These are phyloP conservation scores for Tricholoma terreum DNA, from an alignment of 768 basidiomycete species.

Conservation along the genomic window DNA sequence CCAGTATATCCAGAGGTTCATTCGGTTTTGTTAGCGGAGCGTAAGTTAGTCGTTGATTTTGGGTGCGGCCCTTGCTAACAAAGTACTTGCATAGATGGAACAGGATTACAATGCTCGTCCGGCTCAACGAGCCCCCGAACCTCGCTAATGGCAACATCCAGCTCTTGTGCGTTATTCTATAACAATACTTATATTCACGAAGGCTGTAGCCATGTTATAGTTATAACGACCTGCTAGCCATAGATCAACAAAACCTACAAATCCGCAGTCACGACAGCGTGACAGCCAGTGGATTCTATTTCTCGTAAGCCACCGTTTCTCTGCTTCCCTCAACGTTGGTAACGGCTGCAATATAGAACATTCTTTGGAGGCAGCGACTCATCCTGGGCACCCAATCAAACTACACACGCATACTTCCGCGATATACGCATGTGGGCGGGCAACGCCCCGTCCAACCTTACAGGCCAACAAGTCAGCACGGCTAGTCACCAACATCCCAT, in stretches of 20 bases:
- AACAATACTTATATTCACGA: neutral
- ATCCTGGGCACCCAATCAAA: slow-evolving; percentile 68
- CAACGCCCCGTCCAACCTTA: slow-evolving; percentile 45
- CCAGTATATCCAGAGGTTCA: slow-evolving; percentile 66
- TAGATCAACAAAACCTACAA: slow-evolving; percentile 60
- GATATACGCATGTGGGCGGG: slow-evolving; percentile 68
- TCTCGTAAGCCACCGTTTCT: slow-evolving; percentile 53
- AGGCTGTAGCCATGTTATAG: slow-evolving; percentile 28
- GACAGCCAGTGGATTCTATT: slow-evolving; percentile 66
- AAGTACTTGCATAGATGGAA: slow-evolving; percentile 51
- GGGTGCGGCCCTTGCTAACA: slow-evolving; percentile 7
- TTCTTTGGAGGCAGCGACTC: slow-evolving; percentile 79
- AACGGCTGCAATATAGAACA: slow-evolving; percentile 41
- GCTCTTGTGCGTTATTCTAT: slow-evolving; percentile 46
- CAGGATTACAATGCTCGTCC: slow-evolving; percentile 69
- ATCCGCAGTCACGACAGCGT: slow-evolving; percentile 55
- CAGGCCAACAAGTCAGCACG: slow-evolving; percentile 29
- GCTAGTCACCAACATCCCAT: slow-evolving; percentile 11
- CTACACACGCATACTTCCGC: slow-evolving; percentile 72
- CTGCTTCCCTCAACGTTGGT: neutral
- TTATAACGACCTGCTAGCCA: slow-evolving; percentile 65
- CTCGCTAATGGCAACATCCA: slow-evolving; percentile 72
- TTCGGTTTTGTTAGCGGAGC: slow-evolving; percentile 60
- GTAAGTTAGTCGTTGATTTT: slow-evolving; percentile 38
- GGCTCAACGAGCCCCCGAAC: slow-evolving; percentile 65